phyloP scores from a whole-genome alignment of 371 early-diverging fungal genomes.

The Actinomucor elegans region DNA sequence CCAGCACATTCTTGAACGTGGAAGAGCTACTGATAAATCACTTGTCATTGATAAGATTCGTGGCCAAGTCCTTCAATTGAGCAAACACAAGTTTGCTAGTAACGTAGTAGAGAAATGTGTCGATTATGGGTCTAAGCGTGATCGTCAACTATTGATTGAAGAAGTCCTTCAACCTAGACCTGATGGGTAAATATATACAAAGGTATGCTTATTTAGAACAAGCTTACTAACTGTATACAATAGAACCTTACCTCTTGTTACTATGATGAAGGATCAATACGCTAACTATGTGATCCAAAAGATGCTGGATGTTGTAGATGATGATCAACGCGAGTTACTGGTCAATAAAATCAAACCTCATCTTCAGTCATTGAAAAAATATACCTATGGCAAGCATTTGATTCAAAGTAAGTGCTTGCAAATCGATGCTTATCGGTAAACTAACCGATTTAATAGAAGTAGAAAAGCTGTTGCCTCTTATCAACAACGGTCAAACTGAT shows the following conservation, averaged over 20 bases:
- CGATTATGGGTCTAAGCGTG: constrained; percentile 70
- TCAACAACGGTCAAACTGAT: constrained; percentile 15
- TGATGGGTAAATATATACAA: constrained; percentile 74
- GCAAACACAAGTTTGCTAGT: constrained; percentile 99
- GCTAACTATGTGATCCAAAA: constrained; percentile 99
- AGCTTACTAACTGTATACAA: background rate
- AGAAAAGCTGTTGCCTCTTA: constrained; percentile 42
- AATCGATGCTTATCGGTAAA: background rate
- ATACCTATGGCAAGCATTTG: constrained; percentile 96
- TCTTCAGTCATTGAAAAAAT: constrained; percentile 87
- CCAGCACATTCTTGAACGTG: constrained; percentile 98
- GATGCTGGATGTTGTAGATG: constrained; percentile 96
- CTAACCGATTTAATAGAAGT: constrained; percentile 30
- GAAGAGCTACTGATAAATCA: constrained; percentile 82
- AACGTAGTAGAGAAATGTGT: constrained; percentile 98
- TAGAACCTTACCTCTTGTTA: constrained; percentile 79
- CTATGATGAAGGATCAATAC: constrained; percentile 99
- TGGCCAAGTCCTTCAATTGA: constrained; percentile 85
- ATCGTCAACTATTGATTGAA: constrained; percentile 82
- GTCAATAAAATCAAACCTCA: constrained; percentile 92
- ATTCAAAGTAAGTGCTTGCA: constrained; percentile 63
- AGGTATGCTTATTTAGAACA: no score
- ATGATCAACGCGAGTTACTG: constrained; percentile 81
- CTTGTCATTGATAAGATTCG: constrained; percentile 88
- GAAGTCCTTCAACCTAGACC: constrained; percentile 80